These are phyloP conservation scores for Phytophthora aleatoria DNA, from an alignment of 352 stramenopile genomes.

Conservation along the genomic window DNA sequence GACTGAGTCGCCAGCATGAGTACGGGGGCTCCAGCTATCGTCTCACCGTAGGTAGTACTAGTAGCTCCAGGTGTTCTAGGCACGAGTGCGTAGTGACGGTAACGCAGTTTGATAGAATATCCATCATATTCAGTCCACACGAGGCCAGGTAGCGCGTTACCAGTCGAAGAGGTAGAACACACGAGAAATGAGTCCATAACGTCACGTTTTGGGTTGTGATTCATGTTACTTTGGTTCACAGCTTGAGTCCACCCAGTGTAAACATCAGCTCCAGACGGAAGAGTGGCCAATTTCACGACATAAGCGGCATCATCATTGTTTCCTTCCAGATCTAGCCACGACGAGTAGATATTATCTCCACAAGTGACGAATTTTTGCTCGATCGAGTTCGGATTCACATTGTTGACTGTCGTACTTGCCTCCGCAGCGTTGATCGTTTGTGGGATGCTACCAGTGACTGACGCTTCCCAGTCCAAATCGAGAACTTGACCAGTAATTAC, in stretches of 20 bases:
- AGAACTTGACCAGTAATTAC: conserved; percentile 51
- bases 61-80: conserved; percentile 19
- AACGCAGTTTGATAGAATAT: conserved; percentile 63
- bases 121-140: conserved; percentile 82
- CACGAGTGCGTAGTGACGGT: conserved; percentile 45
- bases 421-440: conserved; percentile 25
- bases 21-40: conserved; percentile 39
- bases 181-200: conserved; percentile 41
- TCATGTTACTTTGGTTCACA: conserved; percentile 29
- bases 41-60: conserved; percentile 44
- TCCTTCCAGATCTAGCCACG: conserved; percentile 47
- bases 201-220: conserved; percentile 64
- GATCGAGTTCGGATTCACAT: conserved; percentile 30
- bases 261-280: conserved; percentile 19
- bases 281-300: conserved; percentile 30
- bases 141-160: conserved; percentile 34
- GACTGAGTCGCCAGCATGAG: conserved; percentile 52
- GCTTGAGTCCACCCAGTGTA: conserved; percentile 38
- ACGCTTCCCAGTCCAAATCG: conserved; percentile 50
- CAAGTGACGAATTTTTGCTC: conserved; percentile 39
- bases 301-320: conserved; percentile 5
- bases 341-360: conserved; percentile 45
- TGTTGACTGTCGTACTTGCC: conserved; percentile 13
- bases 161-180: conserved; percentile 36
- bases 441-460: conserved; percentile 36